phyloP scores from a whole-genome alignment of 148 eudicot genomes.

The Beta vulgaris region DNA sequence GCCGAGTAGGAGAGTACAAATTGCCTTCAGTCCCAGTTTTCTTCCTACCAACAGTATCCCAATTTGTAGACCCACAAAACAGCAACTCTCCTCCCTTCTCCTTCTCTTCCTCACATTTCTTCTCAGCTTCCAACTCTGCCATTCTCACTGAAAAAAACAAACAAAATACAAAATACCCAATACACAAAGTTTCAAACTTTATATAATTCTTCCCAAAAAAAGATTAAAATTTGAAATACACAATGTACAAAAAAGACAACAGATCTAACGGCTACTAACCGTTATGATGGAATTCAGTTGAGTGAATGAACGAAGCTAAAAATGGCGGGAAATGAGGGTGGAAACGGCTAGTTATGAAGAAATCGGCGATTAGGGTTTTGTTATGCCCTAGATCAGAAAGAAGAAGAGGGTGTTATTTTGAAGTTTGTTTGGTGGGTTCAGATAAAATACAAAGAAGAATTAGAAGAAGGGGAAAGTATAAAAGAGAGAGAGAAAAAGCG shows the following conservation, averaged over 20 bases:
- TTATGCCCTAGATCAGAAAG: conserved; percentile 41
- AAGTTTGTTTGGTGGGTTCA: neutral
- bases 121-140: conserved; percentile 48
- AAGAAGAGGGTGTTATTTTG: neutral
- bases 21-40: conserved; percentile 52
- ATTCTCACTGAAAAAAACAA: conserved; percentile 31
- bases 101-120: conserved; percentile 41
- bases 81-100: conserved; percentile 79
- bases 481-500: conserved; percentile 13
- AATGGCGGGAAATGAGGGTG: conserved; percentile 37
- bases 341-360: neutral
- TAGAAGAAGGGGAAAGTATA: neutral
- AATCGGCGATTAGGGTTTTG: conserved; percentile 38
- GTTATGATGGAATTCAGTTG: conserved; percentile 16
- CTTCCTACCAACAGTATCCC: conserved; percentile 78
- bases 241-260: conserved; percentile 3
- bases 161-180: neutral
- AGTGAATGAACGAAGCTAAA: conserved; percentile 15
- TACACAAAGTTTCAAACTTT: conserved; percentile 7
- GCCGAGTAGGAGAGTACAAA: conserved; percentile 74
- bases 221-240: neutral
- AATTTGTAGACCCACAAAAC: conserved; percentile 78
- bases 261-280: conserved; percentile 51
- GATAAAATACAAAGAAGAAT: conserved; percentile 14
- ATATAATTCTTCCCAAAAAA: neutral